Base-by-base conservation (phyloP, 106 monocot species). In the Acorus gramineus region DNA sequence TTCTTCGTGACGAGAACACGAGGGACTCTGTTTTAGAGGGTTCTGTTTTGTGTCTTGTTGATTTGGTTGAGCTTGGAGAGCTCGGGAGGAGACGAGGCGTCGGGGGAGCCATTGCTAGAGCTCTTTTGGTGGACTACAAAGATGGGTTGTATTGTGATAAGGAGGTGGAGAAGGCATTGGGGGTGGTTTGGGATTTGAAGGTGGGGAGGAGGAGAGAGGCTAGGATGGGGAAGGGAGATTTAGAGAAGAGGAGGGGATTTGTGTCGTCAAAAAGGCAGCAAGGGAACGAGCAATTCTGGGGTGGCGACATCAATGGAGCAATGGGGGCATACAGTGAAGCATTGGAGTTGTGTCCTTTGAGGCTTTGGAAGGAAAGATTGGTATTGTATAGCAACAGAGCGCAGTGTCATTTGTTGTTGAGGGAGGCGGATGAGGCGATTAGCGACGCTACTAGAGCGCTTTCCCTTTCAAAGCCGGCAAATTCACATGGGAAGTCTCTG, bases 271-370 rank as follows among this genome's bases (percentile, higher is more conserved):
- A 65, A 77, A 82, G 73, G 74, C 56, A 71, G 62, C 44, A 78
- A 63, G 89, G 89, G 4, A 89, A 89, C 55, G 71, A 80, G 59
- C 66, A 49, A 9, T 85, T 80, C 52, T 67, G 50, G 59, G 9
- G 49, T 3, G 89, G 85, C 0, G 80, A 85, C 52, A 45, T 85
- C 3, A 67, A 85, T 59, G 79, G 46, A 42, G 85, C 89, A 3
- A 10, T 60, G 6, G 55, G 52, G 3, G 57, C 45, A 2, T 89
- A 80, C 54, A 67, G 68, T 0, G 77, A 80, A 57, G 82, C 85
- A 8, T 47, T 89, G 61, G 55, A 65, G 47, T 50, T 75, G 10
- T 85, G 79, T 62, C 81, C 89, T 1, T 1, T 80, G 11, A 68
- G 14, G 28, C 28, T 28, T 28, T 28, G 28, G 28, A 28, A 28